Evolutionary conservation across 371 early-diverging fungal genomes (phyloP).

Genomic region (Syncephalastrum racemosum): DNA sequence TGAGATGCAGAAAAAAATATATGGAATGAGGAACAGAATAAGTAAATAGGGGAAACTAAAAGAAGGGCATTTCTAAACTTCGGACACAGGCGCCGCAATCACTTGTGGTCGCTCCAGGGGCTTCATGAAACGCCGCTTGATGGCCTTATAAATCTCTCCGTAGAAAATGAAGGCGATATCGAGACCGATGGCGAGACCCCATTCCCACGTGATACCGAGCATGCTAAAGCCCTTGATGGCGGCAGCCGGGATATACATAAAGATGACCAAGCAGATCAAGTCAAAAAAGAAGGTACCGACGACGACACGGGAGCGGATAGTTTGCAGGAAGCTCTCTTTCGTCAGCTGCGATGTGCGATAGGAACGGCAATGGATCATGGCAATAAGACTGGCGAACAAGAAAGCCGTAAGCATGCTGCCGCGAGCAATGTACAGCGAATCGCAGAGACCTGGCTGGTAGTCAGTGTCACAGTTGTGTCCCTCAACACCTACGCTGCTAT

Average conservation of each 20-base stretch:
- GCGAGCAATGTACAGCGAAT: conserved; percentile 64
- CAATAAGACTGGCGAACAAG: conserved; percentile 59
- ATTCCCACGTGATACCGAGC: conserved; percentile 63
- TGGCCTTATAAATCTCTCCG: conserved; percentile 54
- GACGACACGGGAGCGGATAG: conserved; percentile 51
- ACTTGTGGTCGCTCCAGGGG: not conserved
- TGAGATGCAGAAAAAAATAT: too few relatives aligned
- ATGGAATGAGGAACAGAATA: conserved; percentile 5
- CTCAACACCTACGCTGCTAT: conserved; percentile 42
- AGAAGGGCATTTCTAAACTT: not conserved
- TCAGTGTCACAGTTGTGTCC: conserved; percentile 58
- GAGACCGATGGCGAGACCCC: conserved; percentile 61
- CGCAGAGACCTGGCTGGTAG: conserved; percentile 47
- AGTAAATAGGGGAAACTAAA: not conserved
- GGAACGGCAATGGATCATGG: conserved; percentile 64
- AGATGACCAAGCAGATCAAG: conserved; percentile 44
- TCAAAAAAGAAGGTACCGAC: conserved; percentile 52
- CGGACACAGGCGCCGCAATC: too few relatives aligned
- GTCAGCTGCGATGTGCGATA: conserved; percentile 59
- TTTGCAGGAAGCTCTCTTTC: conserved; percentile 33
- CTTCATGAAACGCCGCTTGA: conserved; percentile 25
- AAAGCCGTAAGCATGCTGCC: conserved; percentile 58
- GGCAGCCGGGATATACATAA: conserved; percentile 65
- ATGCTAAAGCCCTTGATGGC: conserved; percentile 66
- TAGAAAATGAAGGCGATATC: conserved; percentile 49